A percentile compares a stretch with the other conserved stretches of the same genome.
phyloP scores from a whole-genome alignment of 148 eudicot species.

The Rhododendron ferrugineum region DNA sequence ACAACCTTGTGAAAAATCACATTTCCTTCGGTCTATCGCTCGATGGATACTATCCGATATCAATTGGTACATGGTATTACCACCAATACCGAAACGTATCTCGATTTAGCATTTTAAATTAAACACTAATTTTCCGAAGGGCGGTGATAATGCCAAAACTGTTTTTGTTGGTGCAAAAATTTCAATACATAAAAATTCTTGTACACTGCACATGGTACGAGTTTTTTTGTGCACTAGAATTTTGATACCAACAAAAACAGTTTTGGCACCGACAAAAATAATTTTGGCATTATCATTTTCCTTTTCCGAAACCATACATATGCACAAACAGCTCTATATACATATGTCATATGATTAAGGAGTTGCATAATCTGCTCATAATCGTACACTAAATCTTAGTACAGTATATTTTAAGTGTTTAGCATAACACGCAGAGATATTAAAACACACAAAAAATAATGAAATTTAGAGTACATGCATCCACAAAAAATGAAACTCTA shows the following conservation, averaged over 20 bases:
- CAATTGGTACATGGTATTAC: neutral
- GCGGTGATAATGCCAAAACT: too few relatives aligned
- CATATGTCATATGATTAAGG: neutral
- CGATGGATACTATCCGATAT: neutral
- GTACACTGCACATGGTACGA: too few relatives aligned
- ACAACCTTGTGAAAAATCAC: neutral
- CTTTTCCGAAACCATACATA: neutral
- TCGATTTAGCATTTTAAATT: neutral
- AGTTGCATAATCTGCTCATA: neutral
- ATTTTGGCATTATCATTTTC: too few relatives aligned
- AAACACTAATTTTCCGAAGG: too few relatives aligned
- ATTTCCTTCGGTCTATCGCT: neutral
- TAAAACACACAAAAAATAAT: too few relatives aligned
- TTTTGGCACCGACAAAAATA: too few relatives aligned
- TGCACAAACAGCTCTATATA: neutral
- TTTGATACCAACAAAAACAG: too few relatives aligned
- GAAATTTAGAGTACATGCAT: neutral
- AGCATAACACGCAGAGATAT: neutral
- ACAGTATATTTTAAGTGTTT: too few relatives aligned
- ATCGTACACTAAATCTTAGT: too few relatives aligned
- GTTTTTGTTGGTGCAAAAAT: too few relatives aligned
- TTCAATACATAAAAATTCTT: too few relatives aligned
- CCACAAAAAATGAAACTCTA: neutral
- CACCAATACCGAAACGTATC: neutral
- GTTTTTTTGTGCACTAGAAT: too few relatives aligned